Evolutionary conservation across 1,284 basidiomycete genomes (phyloP).

Genomic region (Marasmius sp.): DNA sequence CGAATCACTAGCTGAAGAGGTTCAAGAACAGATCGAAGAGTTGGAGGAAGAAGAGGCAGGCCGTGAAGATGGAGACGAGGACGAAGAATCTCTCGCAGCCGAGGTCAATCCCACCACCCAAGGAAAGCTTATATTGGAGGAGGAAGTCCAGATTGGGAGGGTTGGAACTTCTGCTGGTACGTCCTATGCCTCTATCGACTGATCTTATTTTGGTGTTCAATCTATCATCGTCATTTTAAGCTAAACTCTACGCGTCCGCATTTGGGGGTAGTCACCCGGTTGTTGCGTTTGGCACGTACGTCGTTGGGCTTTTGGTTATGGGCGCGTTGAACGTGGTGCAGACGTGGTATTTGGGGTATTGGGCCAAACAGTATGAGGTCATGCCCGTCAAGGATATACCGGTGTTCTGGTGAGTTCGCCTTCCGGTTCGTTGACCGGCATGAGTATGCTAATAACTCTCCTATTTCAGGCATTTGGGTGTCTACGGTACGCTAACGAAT

Average conservation of each 20-base stretch:
- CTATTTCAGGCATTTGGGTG: slow-evolving; percentile 39
- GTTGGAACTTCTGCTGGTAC: slow-evolving; percentile 47
- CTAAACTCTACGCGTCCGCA: slow-evolving; percentile 24
- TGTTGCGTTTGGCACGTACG: slow-evolving; percentile 21
- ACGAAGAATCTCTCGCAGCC: slow-evolving; percentile 37
- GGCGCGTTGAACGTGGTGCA: slow-evolving; percentile 38
- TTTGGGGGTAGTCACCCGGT: slow-evolving; percentile 23
- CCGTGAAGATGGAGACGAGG: slow-evolving; percentile 19
- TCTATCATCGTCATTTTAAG: slow-evolving; percentile 19
- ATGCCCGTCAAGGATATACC: slow-evolving; percentile 33
- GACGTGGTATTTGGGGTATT: slow-evolving; percentile 60
- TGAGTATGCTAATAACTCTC: not conserved
- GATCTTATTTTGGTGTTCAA: not conserved
- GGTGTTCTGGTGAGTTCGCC: slow-evolving; percentile 36
- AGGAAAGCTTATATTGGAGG: slow-evolving; percentile 56
- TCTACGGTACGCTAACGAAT: slow-evolving; percentile 38
- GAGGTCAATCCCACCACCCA: slow-evolving; percentile 21
- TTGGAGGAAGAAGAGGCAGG: slow-evolving; percentile 2
- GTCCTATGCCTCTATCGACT: slow-evolving; percentile 16
- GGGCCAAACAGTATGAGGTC: slow-evolving; percentile 37
- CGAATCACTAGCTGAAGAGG: slow-evolving; percentile 32
- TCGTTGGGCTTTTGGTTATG: slow-evolving; percentile 27
- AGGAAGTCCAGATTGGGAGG: slow-evolving; percentile 59
- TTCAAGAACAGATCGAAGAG: slow-evolving; percentile 17
- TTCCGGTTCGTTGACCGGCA: not conserved